Base-by-base conservation (phyloP, 306 rosid genomes). In the Calophaca sinica region DNA sequence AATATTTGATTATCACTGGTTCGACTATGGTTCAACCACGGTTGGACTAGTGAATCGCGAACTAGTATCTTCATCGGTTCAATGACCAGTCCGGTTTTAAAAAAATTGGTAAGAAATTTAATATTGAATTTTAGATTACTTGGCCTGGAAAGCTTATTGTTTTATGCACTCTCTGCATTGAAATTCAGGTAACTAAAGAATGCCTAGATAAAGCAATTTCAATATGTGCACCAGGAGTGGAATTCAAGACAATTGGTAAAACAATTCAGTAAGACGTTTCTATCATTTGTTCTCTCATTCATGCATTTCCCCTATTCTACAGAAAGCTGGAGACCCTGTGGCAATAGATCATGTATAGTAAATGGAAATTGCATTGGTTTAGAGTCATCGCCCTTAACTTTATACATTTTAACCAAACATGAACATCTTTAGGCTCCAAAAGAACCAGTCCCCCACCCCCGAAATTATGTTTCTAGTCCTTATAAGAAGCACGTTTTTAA, bases 201-300 rank as follows among this genome's bases (percentile, higher is more conserved):
- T 79, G 88, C 83, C 81, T 94, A 7, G 86, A 88, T 84, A 94
- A 90, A 81, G 98, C 98, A 59, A 94, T 91, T 84, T 88, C 96
- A 76, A 86, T 91, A 60, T 90, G 98, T 72, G 96, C 88, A n/a
- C 94, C 96, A 1, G 97, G 97, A 60, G 96, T 88, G 84, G 98
- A 94, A 80, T 81, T 78, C 65, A 88, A 84, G 84, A 84, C 75
- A 84, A 91, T 94, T 82, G 98, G 97, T 79, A 87, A 80, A 85
- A 89, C 83, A 57, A 94, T 94, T 74, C 96, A 94, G 98, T 91
- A 88, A 88, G 96, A 68, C 70, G 67, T 74, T 74, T 73, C 57
- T 58, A 10, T 52, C 52, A 53, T 63, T 57, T 14, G 57, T 66
- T 70, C 51, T 13, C 53, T 66, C 60, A 50, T 58, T 64, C 66